Evolutionary conservation across 768 basidiomycete species (phyloP), one percentile per base, ranked within the genome.

Genomic region (Rhodotorula graminis): DNA sequence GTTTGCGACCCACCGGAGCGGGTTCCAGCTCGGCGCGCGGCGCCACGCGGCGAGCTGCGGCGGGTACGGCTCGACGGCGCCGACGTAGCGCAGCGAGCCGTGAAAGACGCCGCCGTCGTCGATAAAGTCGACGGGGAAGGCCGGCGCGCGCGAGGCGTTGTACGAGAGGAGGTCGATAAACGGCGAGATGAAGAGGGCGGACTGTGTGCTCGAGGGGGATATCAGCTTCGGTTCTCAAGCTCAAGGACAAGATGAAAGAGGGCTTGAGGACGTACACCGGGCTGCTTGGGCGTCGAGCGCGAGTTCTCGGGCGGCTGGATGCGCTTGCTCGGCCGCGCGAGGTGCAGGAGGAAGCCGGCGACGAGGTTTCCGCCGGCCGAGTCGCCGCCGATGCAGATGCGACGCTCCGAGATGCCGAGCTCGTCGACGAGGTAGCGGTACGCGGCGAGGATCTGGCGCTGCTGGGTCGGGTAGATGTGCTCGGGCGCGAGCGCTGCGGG

Each of bases 301-400:
- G 69, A 47, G 40, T 27, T 23, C 25, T 60, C 18, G 0, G 73
- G 73, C 8, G 67, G 55, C 53, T 46, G 42, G 59, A 74, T 68
- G 15, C 42, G 33, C 11, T 58, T 58, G 33, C 67, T 67, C 3
- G 73, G 73, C 27, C 73, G 52, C 10, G 73, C 73, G 16, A 82
- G 77, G 64, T 82, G 80, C 40, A 80, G 78, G 3, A 79, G 71
- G 42, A 82, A 70, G 0, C 75, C 74, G 3, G 80, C 60, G 0
- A 86, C 86, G 40, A 91, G 85, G 79, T 91, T 89, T 2, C 84
- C 91, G 3, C 91, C 90, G 0, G 90, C 89, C 6, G 89, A 91
- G 78, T 92, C 90, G 8, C 90, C 91, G 21, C 82, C 82, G 42
- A 91, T 59, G 62, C 89, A 83, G 78, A 92, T 88, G 75, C 89